Conservation (phyloP, 1,284 basidiomycete species). For the Lignosus rhinocerotis region DNA sequence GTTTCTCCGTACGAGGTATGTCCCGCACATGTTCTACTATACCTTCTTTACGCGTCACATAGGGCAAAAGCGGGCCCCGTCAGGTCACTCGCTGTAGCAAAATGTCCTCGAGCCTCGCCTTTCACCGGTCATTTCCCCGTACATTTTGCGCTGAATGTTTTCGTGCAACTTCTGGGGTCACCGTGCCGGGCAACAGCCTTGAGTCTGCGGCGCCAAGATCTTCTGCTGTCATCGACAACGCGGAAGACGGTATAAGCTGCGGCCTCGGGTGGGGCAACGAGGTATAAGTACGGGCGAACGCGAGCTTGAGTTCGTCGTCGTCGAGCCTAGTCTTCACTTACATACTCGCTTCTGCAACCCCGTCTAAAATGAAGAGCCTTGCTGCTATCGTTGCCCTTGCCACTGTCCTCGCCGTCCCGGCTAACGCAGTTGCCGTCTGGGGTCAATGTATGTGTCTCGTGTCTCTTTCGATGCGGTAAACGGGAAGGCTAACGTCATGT, state of each 20-base stretch:
- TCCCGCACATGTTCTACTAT: background rate
- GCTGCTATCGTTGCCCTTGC: constrained; percentile 30
- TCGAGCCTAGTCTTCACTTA: background rate
- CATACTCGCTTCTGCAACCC: background rate
- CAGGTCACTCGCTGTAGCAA: background rate
- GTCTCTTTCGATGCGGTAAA: background rate
- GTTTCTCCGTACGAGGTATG: constrained; percentile 1
- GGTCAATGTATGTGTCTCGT: constrained; percentile 26
- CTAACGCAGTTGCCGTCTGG: constrained; percentile 28
- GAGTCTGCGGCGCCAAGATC: background rate
- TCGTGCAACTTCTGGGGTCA: background rate
- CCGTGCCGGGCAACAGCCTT: background rate
- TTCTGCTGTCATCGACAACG: background rate
- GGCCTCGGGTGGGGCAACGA: background rate
- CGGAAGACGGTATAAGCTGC: background rate
- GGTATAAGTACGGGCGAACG: constrained; percentile 2
- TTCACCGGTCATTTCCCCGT: constrained; percentile 5
- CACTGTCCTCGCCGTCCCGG: constrained; percentile 23
- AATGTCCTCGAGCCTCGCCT: background rate
- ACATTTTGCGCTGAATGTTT: constrained; percentile 11
- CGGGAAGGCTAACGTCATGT: background rate
- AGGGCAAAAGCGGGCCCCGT: background rate
- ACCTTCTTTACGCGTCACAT: background rate
- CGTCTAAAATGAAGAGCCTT: constrained; percentile 27
- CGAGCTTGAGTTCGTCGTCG: background rate